phyloP scores from a whole-genome alignment of 768 basidiomycete species.

The Hygrophorus russula region DNA sequence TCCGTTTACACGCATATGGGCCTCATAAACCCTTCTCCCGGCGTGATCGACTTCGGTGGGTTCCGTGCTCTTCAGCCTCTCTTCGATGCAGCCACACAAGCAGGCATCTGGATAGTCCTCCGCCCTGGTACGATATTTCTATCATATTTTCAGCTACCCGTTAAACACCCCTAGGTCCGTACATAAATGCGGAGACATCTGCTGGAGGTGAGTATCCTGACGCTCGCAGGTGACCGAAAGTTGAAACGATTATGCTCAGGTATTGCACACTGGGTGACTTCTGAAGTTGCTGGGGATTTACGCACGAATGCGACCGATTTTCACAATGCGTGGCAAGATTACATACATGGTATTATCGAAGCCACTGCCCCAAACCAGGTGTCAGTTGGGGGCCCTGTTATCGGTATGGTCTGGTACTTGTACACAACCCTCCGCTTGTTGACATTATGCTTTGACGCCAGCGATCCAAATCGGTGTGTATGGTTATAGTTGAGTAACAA shows the following conservation, averaged over 20 bases:
- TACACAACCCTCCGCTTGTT: not conserved
- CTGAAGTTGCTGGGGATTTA: conserved; percentile 36
- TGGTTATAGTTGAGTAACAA: not conserved
- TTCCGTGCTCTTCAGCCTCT: conserved; percentile 62
- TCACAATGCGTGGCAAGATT: conserved; percentile 58
- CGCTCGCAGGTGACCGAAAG: too few species aligned
- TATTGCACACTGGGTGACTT: conserved; percentile 46
- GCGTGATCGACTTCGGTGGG: conserved; percentile 60
- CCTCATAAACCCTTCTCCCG: conserved; percentile 61
- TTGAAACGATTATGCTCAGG: too few species aligned
- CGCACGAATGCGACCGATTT: conserved; percentile 71
- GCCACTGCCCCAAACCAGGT: conserved; percentile 58
- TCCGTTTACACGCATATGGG: conserved; percentile 80
- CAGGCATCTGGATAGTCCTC: conserved; percentile 70
- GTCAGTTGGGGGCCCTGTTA: conserved; percentile 61
- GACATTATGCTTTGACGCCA: conserved; percentile 10
- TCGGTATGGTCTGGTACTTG: conserved; percentile 32
- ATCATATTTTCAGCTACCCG: not conserved
- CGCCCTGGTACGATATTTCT: conserved; percentile 48
- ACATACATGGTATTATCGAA: conserved; percentile 55
- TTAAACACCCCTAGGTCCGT: conserved; percentile 17
- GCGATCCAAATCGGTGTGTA: conserved; percentile 44
- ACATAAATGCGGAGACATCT: conserved; percentile 76
- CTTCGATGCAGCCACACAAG: conserved; percentile 61
- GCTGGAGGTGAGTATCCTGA: conserved; percentile 45